Evolutionary conservation across 495 filamentous ascomycete species (phyloP).

Genomic region (Neurospora tetraspora): DNA sequence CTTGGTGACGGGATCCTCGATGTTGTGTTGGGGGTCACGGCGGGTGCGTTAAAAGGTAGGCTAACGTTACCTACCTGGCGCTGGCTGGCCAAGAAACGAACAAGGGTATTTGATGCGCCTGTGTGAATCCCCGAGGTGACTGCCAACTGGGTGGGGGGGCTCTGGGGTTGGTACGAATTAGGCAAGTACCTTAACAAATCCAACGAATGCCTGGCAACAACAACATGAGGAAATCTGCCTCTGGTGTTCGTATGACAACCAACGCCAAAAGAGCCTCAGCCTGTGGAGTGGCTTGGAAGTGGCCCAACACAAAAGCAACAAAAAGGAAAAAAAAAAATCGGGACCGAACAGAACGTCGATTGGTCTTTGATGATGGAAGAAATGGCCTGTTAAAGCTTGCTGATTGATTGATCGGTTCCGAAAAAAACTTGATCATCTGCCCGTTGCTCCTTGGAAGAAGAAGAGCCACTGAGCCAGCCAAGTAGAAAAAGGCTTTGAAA

Average conservation of each 20-base stretch:
- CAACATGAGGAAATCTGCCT: no score
- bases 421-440: neutral
- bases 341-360: neutral
- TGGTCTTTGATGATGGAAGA: neutral
- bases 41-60: neutral
- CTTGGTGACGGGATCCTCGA: neutral
- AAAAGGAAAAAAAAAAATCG: neutral
- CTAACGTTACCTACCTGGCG: neutral
- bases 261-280: neutral
- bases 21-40: neutral
- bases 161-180: neutral
- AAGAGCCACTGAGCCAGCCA: neutral
- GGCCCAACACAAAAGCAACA: neutral
- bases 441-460: neutral
- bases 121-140: neutral
- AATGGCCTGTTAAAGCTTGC: neutral
- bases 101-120: neutral
- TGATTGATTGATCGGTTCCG: neutral
- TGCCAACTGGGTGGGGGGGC: no score
- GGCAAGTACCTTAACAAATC: neutral
- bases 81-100: neutral
- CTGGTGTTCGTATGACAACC: neutral
- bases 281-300: neutral
- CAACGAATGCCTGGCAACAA: neutral
- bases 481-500: neutral